A percentile compares a stretch with the other conserved stretches of the same genome.
Conservation (phyloP, 23 red algal genomes). For the Pyropia haitanensis region DNA sequence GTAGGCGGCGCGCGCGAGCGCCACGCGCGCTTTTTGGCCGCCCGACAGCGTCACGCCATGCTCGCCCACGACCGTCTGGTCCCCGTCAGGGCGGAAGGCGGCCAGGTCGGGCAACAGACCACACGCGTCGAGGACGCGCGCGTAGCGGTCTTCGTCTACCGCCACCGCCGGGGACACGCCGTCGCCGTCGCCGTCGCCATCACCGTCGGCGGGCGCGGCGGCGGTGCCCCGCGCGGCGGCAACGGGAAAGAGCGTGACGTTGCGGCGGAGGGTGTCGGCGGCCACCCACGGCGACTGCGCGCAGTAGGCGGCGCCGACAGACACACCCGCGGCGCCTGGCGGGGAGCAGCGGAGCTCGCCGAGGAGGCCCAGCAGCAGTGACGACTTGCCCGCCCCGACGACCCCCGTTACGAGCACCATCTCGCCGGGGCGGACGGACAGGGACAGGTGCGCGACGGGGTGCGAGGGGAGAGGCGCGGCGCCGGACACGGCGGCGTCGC, state of each 20-base stretch:
- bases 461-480: not conserved
- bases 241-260: constrained; percentile 41
- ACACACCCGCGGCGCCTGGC: constrained; percentile 4
- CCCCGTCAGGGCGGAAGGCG: constrained; percentile 10
- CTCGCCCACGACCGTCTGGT: constrained; percentile 13
- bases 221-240: too few species aligned
- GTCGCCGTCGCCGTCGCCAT: too few species aligned
- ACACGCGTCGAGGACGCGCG: constrained; percentile 29
- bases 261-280: constrained; percentile 77
- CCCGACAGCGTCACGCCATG: constrained; percentile 59
- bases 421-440: constrained; percentile 23
- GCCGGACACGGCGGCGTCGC: too few species aligned
- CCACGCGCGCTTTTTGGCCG: constrained; percentile 79
- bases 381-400: constrained; percentile 76
- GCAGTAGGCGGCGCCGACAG: constrained; percentile 36
- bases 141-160: constrained; percentile 37
- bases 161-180: too few species aligned
- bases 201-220: too few species aligned
- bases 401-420: constrained; percentile 42
- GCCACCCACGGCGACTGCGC: constrained; percentile 65
- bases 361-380: constrained; percentile 42
- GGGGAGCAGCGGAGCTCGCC: constrained; percentile 26
- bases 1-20: constrained; percentile 62
- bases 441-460: constrained; percentile 16
- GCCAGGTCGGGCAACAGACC: constrained; percentile 66